phyloP scores from a whole-genome alignment of 495 filamentous ascomycete species.

The Penicillium pulvis region DNA sequence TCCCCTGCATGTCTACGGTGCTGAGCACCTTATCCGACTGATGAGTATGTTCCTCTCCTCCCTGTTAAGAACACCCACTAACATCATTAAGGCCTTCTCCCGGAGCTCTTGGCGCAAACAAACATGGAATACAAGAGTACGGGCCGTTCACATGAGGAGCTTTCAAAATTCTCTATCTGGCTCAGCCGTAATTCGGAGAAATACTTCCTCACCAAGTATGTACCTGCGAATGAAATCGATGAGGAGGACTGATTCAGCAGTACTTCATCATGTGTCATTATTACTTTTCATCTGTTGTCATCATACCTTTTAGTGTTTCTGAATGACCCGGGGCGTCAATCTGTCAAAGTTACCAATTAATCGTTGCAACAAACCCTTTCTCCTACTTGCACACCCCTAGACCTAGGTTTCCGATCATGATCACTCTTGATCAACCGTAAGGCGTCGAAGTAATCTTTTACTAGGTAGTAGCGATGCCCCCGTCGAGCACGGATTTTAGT shows the following conservation, averaged over 20 bases:
- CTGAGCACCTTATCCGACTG: conserved; percentile 84
- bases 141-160: conserved; percentile 81
- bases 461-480: no score
- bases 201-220: conserved; percentile 80
- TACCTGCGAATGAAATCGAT: conserved; percentile 45
- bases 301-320: no score
- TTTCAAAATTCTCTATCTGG: conserved; percentile 79
- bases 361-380: no score
- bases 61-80: conserved; percentile 7
- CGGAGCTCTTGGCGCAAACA: conserved; percentile 92
- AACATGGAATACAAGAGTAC: conserved; percentile 95
- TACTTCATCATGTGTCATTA: background rate
- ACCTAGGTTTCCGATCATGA: no score
- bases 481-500: no score
- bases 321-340: no score
- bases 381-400: no score
- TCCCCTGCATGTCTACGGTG: conserved; percentile 81
- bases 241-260: background rate
- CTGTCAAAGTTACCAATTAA: no score
- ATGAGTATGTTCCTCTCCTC: conserved; percentile 64
- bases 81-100: conserved; percentile 69
- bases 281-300: no score
- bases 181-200: conserved; percentile 68
- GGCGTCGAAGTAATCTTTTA: no score
- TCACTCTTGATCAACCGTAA: no score